These are phyloP conservation scores for Phytophthora aleatoria DNA, from an alignment of 352 stramenopile species.

Conservation along the genomic window DNA sequence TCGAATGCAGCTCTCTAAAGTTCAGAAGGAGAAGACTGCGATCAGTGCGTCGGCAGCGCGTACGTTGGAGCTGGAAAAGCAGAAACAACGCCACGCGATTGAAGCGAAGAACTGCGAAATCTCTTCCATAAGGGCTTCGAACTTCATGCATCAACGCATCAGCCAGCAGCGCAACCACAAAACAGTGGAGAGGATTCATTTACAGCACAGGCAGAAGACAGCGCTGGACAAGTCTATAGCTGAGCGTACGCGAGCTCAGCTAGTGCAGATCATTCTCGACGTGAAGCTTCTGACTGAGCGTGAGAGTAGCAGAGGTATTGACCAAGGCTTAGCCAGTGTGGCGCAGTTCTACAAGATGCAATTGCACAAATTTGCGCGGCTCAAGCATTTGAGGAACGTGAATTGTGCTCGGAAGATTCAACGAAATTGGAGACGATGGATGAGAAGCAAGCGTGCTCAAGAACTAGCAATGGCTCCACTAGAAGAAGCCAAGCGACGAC, in stretches of 20 bases:
- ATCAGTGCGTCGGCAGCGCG: slow-evolving; percentile 15
- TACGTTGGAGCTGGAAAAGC: slow-evolving; percentile 31
- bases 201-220: slow-evolving; percentile 27
- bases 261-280: slow-evolving; percentile 44
- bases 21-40: slow-evolving; percentile 31
- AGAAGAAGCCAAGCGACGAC: slow-evolving; percentile 10
- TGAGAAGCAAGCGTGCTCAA: slow-evolving; percentile 17
- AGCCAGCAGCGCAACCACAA: slow-evolving; percentile 25
- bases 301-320: slow-evolving; percentile 16
- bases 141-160: slow-evolving; percentile 29
- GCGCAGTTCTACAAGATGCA: slow-evolving; percentile 12
- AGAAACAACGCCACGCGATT: slow-evolving; percentile 19
- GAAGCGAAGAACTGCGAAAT: slow-evolving; percentile 30
- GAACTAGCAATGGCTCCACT: slow-evolving; percentile 10
- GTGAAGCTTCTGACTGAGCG: slow-evolving; percentile 39
- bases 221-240: slow-evolving; percentile 26
- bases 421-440: slow-evolving; percentile 25
- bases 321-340: slow-evolving; percentile 13
- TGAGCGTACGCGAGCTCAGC: slow-evolving; percentile 25
- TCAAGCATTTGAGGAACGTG: slow-evolving; percentile 25
- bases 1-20: slow-evolving; percentile 30
- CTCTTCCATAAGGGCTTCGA: slow-evolving; percentile 31
- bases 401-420: slow-evolving; percentile 32
- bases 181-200: slow-evolving; percentile 16
- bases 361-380: slow-evolving; percentile 3